These are phyloP conservation scores for Kalaharituber pfeilii DNA, from an alignment of 2,329 filamentous ascomycete genomes.

Conservation along the genomic window DNA sequence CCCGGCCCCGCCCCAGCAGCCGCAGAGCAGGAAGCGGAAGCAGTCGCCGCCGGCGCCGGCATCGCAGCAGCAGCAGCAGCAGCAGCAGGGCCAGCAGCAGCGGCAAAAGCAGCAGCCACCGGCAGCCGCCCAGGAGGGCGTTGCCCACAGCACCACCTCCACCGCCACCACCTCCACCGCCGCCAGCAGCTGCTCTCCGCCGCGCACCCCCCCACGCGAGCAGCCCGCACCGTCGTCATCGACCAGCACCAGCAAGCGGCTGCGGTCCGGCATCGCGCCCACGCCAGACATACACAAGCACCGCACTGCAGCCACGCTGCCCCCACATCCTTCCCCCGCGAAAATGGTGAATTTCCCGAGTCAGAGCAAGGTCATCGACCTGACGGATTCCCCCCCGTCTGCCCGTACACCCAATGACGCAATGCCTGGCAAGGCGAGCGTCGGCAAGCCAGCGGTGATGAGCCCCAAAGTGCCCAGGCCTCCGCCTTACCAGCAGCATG, in stretches of 20 bases:
- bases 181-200: background rate
- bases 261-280: background rate
- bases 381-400: background rate
- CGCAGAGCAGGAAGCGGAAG: background rate
- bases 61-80: background rate
- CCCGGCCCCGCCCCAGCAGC: background rate
- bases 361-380: background rate
- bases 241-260: background rate
- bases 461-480: background rate
- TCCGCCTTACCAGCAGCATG: background rate
- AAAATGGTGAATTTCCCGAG: background rate
- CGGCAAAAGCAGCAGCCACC: slow-evolving; percentile 28
- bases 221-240: background rate
- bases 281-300: background rate
- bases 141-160: background rate
- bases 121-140: too few relatives aligned
- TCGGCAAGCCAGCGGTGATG: background rate
- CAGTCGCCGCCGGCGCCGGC: background rate
- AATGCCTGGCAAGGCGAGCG: background rate
- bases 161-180: background rate
- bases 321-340: background rate
- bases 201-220: background rate
- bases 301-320: background rate
- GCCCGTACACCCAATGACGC: too few relatives aligned
- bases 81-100: background rate